Conservation (phyloP, 164 flowering plant genomes). For the Piper betle region DNA sequence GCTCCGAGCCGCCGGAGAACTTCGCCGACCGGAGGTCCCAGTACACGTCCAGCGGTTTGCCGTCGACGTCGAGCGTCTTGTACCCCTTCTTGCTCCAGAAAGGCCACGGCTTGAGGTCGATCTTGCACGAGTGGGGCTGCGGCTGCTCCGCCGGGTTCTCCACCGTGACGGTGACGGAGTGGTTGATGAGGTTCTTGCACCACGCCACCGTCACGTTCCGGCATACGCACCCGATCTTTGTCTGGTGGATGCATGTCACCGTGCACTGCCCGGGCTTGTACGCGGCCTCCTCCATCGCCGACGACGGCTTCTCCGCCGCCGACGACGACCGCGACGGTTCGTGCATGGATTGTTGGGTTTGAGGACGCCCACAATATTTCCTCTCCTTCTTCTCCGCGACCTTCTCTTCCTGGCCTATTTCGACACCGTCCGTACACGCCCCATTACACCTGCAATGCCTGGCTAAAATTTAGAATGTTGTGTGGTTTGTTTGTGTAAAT, state of each 20-base stretch:
- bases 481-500: no score
- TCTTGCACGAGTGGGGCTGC: conserved; percentile 41
- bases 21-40: conserved; percentile 86
- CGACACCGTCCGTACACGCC: no score
- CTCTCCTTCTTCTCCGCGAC: no score
- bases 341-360: not conserved
- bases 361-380: no score
- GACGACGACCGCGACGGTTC: not conserved
- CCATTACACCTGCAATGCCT: no score
- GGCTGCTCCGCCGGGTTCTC: conserved; percentile 22
- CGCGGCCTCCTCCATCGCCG: conserved; percentile 7
- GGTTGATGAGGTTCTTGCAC: conserved; percentile 33
- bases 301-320: conserved; percentile 4
- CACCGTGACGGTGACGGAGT: conserved; percentile 26
- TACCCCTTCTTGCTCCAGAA: conserved; percentile 88
- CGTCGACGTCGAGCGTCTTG: conserved; percentile 61
- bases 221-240: conserved; percentile 20
- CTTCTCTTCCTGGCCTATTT: no score
- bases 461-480: no score
- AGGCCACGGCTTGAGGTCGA: conserved; percentile 91
- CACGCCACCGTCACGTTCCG: conserved; percentile 30
- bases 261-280: conserved; percentile 23
- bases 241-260: conserved; percentile 25
- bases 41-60: conserved; percentile 37
- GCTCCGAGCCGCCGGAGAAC: conserved; percentile 59